phyloP scores from a whole-genome alignment of 345 rosid species.

The Passiflora organensis region DNA sequence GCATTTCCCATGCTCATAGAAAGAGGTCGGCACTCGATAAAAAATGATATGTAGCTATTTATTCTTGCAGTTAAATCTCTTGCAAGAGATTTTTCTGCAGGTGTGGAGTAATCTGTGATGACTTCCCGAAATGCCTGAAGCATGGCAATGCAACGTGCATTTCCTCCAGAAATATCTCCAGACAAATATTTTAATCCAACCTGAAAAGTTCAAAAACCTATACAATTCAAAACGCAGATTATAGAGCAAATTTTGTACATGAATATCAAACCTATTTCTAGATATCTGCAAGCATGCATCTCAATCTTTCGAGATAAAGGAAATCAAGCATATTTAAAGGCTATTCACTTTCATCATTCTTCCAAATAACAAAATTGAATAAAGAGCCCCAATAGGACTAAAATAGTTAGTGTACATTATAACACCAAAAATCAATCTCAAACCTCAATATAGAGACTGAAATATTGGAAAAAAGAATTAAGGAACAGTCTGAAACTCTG shows the following conservation, averaged over 20 bases:
- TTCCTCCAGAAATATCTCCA: slow-evolving; percentile 82
- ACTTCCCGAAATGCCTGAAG: slow-evolving; percentile 81
- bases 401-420: too few relatives aligned
- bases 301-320: too few relatives aligned
- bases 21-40: slow-evolving; percentile 83
- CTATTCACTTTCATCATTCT: too few relatives aligned
- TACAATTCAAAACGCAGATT: slow-evolving; percentile 8
- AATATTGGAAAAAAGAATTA: too few relatives aligned
- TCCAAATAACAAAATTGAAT: too few relatives aligned
- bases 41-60: slow-evolving; percentile 76
- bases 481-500: too few relatives aligned
- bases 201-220: slow-evolving; percentile 36
- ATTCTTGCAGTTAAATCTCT: slow-evolving; percentile 81
- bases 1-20: slow-evolving; percentile 94
- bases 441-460: too few relatives aligned
- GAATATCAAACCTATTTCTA: not conserved
- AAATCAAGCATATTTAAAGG: too few relatives aligned
- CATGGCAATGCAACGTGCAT: slow-evolving; percentile 97
- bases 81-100: slow-evolving; percentile 60
- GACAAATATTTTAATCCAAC: slow-evolving; percentile 82
- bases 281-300: not conserved
- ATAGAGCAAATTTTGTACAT: not conserved
- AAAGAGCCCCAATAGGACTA: too few relatives aligned
- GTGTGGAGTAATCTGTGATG: slow-evolving; percentile 69
- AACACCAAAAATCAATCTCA: too few relatives aligned